Conservation (phyloP, 441 rosid species). For the Daphne laureola region DNA sequence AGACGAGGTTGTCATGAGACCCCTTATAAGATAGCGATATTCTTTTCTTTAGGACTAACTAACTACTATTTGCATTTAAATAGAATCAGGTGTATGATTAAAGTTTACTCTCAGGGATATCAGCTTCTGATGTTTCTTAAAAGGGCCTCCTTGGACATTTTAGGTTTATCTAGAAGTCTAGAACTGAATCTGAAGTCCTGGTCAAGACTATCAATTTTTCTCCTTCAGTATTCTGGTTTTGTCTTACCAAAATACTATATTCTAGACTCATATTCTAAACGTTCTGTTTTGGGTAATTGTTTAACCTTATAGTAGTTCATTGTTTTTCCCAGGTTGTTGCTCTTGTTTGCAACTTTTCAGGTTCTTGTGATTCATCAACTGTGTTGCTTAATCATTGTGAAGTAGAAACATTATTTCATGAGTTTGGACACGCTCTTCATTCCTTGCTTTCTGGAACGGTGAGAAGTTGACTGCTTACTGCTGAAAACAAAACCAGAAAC, state of each 20-base stretch:
- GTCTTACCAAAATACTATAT: neutral
- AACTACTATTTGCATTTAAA: too few species aligned
- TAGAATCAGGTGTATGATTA: too few species aligned
- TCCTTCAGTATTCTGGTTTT: neutral
- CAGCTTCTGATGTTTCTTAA: too few species aligned
- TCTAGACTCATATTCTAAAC: neutral
- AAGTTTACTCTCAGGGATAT: too few species aligned
- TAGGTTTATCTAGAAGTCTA: too few species aligned
- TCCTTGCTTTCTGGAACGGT: constrained; percentile 95
- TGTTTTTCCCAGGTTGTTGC: constrained; percentile 66
- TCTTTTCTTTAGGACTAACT: too few species aligned
- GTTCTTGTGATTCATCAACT: constrained; percentile 38
- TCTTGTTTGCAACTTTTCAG: constrained; percentile 81
- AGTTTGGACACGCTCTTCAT: constrained; percentile 97
- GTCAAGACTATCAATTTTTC: too few species aligned
- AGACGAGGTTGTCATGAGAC: too few species aligned
- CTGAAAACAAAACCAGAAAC: neutral
- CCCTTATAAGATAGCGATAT: too few species aligned
- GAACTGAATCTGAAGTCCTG: too few species aligned
- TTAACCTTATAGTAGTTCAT: constrained; percentile 8
- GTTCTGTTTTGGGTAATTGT: neutral
- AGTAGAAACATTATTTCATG: constrained; percentile 92
- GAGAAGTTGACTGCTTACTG: constrained; percentile 15
- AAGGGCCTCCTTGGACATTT: too few species aligned
- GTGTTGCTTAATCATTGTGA: constrained; percentile 81